Percentiles rank a stretch among this genome's conserved stretches.
Evolutionary conservation across 257 asterid genomes (phyloP).

Genomic region (Plantago elongata): DNA sequence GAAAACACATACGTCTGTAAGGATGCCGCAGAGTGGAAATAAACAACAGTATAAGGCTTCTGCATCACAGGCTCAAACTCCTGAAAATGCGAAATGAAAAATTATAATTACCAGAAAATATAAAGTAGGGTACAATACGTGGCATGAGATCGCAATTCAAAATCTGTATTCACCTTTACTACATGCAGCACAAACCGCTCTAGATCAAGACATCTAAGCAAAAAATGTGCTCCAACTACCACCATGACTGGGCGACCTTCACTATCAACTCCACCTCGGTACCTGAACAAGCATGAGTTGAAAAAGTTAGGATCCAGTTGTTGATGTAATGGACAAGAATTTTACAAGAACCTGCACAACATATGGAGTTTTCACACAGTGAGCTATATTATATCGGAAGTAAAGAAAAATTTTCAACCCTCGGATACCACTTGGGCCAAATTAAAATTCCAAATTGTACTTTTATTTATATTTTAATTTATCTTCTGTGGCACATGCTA

Average conservation of each 20-base stretch:
- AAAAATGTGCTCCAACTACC: conserved; percentile 95
- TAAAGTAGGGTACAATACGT: neutral
- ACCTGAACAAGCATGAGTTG: conserved; percentile 36
- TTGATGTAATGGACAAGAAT: too few species aligned
- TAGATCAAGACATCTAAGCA: conserved; percentile 82
- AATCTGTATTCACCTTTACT: conserved; percentile 56
- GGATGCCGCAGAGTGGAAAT: conserved; percentile 94
- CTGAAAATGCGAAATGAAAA: conserved; percentile 37
- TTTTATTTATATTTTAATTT: too few species aligned
- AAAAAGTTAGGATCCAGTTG: neutral
- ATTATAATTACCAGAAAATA: conserved; percentile 1
- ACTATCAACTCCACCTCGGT: conserved; percentile 91
- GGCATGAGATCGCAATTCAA: conserved; percentile 6
- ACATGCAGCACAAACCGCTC: conserved; percentile 76
- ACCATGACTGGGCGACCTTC: conserved; percentile 95
- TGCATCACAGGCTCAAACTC: conserved; percentile 97
- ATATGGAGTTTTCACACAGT: too few species aligned
- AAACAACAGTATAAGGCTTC: conserved; percentile 89
- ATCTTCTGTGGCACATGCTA: too few species aligned
- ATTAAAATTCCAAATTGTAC: too few species aligned
- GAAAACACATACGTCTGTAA: conserved; percentile 62
- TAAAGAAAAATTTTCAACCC: too few species aligned
- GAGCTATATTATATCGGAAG: too few species aligned
- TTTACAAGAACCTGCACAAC: too few species aligned
- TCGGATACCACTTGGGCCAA: too few species aligned